Evolutionary conservation across 2,329 filamentous ascomycete genomes (phyloP).

Genomic region (Colletotrichum incanum): DNA sequence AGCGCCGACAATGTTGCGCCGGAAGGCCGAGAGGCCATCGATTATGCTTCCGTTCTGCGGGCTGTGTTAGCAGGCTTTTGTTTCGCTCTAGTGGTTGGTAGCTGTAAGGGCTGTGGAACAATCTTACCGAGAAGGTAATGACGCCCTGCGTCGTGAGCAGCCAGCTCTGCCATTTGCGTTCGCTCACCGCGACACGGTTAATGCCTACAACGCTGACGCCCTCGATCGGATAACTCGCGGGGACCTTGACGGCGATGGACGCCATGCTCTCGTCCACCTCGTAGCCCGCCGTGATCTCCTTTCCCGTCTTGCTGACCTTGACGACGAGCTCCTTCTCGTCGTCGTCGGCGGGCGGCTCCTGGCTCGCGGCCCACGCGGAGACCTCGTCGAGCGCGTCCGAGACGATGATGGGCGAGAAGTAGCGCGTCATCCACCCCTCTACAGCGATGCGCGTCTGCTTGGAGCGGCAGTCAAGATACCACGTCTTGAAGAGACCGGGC

Average conservation of each 20-base stretch:
- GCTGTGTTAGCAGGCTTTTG: conserved; percentile 16
- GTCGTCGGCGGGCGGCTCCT: conserved; percentile 62
- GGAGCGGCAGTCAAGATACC: conserved; percentile 87
- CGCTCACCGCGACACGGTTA: conserved; percentile 88
- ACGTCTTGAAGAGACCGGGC: conserved; percentile 84
- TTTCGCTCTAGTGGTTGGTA: not conserved
- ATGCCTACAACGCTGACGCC: conserved; percentile 82
- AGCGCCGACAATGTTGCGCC: conserved; percentile 87
- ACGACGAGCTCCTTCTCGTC: conserved; percentile 74
- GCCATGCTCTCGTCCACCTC: conserved; percentile 90
- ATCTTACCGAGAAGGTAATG: conserved; percentile 85
- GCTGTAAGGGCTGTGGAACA: not conserved
- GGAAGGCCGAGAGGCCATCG: conserved; percentile 88
- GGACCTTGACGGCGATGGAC: conserved; percentile 85
- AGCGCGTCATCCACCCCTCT: conserved; percentile 88
- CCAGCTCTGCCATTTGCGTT: conserved; percentile 95
- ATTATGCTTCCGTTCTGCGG: conserved; percentile 83
- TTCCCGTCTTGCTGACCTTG: conserved; percentile 79
- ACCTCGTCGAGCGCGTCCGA: conserved; percentile 78
- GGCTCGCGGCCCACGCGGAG: conserved; percentile 73
- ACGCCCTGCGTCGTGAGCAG: conserved; percentile 90
- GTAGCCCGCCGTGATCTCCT: conserved; percentile 88
- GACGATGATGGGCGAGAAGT: conserved; percentile 82
- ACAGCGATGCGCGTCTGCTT: conserved; percentile 86
- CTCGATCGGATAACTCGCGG: conserved; percentile 86